phyloP scores from a whole-genome alignment of 192 early-diverging fungal species.

The Phycomyces blakesleeanus region DNA sequence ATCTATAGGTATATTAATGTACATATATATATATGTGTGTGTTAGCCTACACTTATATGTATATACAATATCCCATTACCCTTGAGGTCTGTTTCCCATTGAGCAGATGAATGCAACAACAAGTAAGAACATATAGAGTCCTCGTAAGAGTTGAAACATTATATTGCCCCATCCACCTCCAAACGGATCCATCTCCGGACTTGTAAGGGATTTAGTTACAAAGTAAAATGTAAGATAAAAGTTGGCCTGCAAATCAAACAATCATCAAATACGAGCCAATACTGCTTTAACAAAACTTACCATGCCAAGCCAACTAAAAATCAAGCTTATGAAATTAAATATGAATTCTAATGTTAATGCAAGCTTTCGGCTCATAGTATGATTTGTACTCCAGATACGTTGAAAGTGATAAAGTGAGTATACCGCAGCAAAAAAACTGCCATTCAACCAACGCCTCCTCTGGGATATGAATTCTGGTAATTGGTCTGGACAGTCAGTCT shows the following conservation, averaged over 20 bases:
- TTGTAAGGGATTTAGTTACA: constrained; percentile 39
- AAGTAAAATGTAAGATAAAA: constrained; percentile 64
- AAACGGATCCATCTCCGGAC: constrained; percentile 41
- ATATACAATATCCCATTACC: constrained; percentile 29
- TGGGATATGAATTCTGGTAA: constrained; percentile 94
- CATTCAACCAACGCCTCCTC: constrained; percentile 92
- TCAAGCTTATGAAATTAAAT: constrained; percentile 68
- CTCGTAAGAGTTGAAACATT: constrained; percentile 44
- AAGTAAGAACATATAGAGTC: constrained; percentile 49
- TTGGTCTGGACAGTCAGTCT: constrained; percentile 91
- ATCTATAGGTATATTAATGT: constrained; percentile 26
- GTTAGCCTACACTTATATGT: background rate
- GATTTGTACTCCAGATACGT: constrained; percentile 57
- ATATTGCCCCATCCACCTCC: constrained; percentile 41
- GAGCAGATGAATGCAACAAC: constrained; percentile 48
- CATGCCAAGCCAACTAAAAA: constrained; percentile 75
- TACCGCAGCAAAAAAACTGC: constrained; percentile 73
- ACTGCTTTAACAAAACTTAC: constrained; percentile 66
- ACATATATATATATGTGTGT: too few species aligned
- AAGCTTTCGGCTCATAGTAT: constrained; percentile 44
- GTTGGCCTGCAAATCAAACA: constrained; percentile 36
- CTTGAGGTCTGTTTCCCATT: constrained; percentile 45
- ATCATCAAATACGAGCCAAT: constrained; percentile 68
- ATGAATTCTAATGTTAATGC: constrained; percentile 57
- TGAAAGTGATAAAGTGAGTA: constrained; percentile 60